Base-by-base conservation (phyloP, 805 yeast genomes). In the Wickerhamiella siamensis region DNA sequence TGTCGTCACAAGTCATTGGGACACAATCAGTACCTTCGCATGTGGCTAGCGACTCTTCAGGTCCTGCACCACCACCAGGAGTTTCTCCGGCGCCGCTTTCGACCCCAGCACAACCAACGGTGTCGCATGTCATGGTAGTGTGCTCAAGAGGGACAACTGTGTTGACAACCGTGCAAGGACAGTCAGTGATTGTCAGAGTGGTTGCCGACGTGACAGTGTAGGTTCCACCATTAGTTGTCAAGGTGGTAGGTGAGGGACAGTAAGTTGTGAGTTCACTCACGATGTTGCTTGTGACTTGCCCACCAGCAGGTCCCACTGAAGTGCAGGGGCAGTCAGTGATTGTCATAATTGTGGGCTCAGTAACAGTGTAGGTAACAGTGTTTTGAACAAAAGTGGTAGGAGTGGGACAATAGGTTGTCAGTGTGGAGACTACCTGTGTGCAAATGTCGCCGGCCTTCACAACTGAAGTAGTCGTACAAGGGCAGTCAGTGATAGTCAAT, bases 281-380 rank as follows among this genome's bases (percentile, higher is more conserved):
- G 16, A 31, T 14, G 33, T 31, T 14, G n/a, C 18, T 31, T 15
- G 17, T 12, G 15, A 31, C 8, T 5, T 9, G 15, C n/a, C n/a
- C n/a, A 31, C 9, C 40, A 24, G 17, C 26, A 12, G 37, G 15
- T 9, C 36, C 17, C 20, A 15, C 15, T 20, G 21, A 26, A 18
- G 8, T 26, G 31, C 34, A 26, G 33, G 84, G 84, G 63, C 80
- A 75, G 70, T 81, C 77, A 57, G 88, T 79, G 74, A 80, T 71
- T 63, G 86, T 79, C 56, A 80, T 62, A 54, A 88, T 80, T 62
- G 86, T 78, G 47, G 86, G 75, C 55, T 62, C 77, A 49, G 43
- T 29, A 15, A 44, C 33, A n/a, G 40, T 38, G 33, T 33, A 16
- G 18, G 33, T n/a, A 4, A 18, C 5, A 21, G 22, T 15, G 24